phyloP scores from a whole-genome alignment of 371 early-diverging fungal species.

The Mucor plumbeus region DNA sequence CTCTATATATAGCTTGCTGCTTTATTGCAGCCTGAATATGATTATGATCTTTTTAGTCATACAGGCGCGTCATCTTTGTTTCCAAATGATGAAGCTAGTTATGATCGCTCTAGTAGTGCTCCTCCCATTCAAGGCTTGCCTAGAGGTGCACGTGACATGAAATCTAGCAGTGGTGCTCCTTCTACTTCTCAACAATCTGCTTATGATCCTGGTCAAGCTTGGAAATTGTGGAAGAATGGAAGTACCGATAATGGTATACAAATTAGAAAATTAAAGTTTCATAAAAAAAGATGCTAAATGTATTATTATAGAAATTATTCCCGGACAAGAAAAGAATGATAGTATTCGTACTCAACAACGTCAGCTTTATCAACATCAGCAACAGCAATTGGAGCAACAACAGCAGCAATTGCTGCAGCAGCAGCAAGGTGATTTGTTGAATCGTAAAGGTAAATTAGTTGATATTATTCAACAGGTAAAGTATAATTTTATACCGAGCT shows the following conservation, averaged over 20 bases:
- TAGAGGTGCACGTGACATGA: constrained; percentile 18
- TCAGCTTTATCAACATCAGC: not conserved
- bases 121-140: constrained; percentile 21
- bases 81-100: constrained; percentile 5
- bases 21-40: constrained; percentile 19
- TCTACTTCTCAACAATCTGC: not conserved
- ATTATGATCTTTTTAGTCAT: constrained; percentile 21
- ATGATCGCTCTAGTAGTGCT: constrained; percentile 15
- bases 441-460: constrained; percentile 23
- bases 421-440: constrained; percentile 26
- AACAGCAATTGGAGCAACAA: constrained; percentile 12
- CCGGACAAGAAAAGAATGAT: constrained; percentile 13
- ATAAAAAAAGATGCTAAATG: not conserved
- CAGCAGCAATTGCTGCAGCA: constrained; percentile 12
- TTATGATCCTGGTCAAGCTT: constrained; percentile 20
- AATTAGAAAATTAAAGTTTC: not conserved
- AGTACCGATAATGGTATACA: constrained; percentile 9
- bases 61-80: constrained; percentile 25
- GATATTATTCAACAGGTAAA: constrained; percentile 22
- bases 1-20: constrained; percentile 10
- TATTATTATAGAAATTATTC: constrained; percentile 11
- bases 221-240: constrained; percentile 25
- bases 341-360: constrained; percentile 2
- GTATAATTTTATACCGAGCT: not conserved
- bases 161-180: not conserved